Base-by-base conservation (phyloP, 345 rosid species). In the Ailanthus altissimus region DNA sequence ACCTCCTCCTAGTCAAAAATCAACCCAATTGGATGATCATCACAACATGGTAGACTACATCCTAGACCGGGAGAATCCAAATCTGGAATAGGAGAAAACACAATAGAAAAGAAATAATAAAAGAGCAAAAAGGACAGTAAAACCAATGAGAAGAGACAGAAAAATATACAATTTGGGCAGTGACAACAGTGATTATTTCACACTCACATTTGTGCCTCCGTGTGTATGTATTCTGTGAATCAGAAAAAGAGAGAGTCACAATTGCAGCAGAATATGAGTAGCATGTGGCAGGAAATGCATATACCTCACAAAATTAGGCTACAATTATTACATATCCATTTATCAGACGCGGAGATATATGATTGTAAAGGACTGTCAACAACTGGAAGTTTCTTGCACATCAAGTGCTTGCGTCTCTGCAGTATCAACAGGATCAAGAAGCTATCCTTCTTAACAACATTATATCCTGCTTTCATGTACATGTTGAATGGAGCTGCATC, bases 341-440 rank as follows among this genome's bases (percentile, higher is more conserved):
- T 82, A 81, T 83, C 84, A 75, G 86, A 81, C 45, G 45, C 80
- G 3, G 61, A 67, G 32, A 82, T 50, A 75, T 86, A 88, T 4
- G 68, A 72, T 18, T 78, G 78, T 9, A 77, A 74, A 49, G 76
- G 57, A 60, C 74, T 71, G 14, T 67, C 79, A 70, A 68, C 51
- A 18, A 40, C 72, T 28, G 89, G 86, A 77, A 92, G 92, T 76
- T 86, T 87, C 88, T 95, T 95, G 84, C 86, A 79, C 99, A 93
- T 95, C 88, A 95, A 89, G 88, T 93, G 94, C 79, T 95, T 95
- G 80, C 98, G 96, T 62, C 93, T 84, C 84, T 93, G 97, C 81
- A 95, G 80, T 88, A 84, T 86, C 85, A 95, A 75, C 79, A 95
- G 85, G 72, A 89, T 79, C 60, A 92, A 81, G 83, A 92, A 61